phyloP scores from a whole-genome alignment of 306 rosid species.

The Crotalaria pallida region DNA sequence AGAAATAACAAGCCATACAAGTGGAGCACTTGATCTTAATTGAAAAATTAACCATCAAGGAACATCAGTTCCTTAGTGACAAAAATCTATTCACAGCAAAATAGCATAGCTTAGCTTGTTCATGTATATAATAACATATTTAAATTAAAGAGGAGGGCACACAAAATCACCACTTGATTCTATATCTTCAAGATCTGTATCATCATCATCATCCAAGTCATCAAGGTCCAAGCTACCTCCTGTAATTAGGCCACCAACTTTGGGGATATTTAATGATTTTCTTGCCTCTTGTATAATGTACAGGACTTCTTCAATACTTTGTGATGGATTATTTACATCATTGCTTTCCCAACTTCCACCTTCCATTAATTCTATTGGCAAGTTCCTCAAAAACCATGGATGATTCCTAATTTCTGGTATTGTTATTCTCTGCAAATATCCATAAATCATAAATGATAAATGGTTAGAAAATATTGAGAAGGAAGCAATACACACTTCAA shows the following conservation, averaged over 20 bases:
- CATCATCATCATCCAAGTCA: slow-evolving; percentile 62
- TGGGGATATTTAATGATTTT: slow-evolving; percentile 27
- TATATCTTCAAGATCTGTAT: slow-evolving; percentile 52
- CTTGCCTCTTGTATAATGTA: slow-evolving; percentile 72
- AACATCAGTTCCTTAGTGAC: not conserved
- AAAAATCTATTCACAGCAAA: not conserved
- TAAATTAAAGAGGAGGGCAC: slow-evolving; percentile 33
- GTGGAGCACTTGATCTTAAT: slow-evolving; percentile 1
- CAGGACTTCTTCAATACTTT: slow-evolving; percentile 56
- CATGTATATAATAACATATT: not conserved
- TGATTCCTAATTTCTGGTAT: slow-evolving; percentile 62
- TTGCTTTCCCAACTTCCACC: slow-evolving; percentile 62
- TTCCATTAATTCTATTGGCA: slow-evolving; percentile 64
- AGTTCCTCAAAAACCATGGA: slow-evolving; percentile 73
- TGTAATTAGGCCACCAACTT: slow-evolving; percentile 27
- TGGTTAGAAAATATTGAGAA: not conserved
- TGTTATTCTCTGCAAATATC: slow-evolving; percentile 76
- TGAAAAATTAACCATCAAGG: slow-evolving; percentile 1
- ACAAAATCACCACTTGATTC: slow-evolving; percentile 68
- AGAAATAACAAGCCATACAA: slow-evolving; percentile 5
- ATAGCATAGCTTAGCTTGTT: slow-evolving; percentile 16
- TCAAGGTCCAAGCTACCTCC: slow-evolving; percentile 71
- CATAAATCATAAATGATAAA: too few species aligned
- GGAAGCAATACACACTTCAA: slow-evolving; percentile 7
- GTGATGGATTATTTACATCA: slow-evolving; percentile 61